Percentiles rank a stretch among this genome's conserved stretches.
These are phyloP conservation scores for Orbilia oligospora DNA, from an alignment of 2,329 filamentous ascomycete genomes.

Conservation along the genomic window DNA sequence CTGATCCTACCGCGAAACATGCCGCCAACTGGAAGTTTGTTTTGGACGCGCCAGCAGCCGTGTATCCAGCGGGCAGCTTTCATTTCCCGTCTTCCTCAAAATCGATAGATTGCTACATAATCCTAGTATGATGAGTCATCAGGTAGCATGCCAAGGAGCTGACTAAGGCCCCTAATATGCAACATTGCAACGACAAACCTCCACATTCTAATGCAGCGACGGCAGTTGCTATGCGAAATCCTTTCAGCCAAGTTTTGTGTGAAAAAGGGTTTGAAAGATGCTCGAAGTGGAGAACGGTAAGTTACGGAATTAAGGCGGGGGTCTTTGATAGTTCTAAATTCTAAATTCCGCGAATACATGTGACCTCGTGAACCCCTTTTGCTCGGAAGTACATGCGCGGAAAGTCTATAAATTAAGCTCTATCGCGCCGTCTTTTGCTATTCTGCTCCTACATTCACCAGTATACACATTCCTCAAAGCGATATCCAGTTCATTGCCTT, in stretches of 20 bases:
- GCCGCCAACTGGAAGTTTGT: slow-evolving; percentile 1
- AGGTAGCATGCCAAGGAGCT: slow-evolving; percentile 42
- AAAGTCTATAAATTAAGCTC: slow-evolving; percentile 58
- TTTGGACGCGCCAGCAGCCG: background rate
- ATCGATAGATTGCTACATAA: slow-evolving; percentile 48
- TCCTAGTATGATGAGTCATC: slow-evolving; percentile 45
- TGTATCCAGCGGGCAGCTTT: background rate
- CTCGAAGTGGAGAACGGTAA: background rate
- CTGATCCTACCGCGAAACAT: background rate
- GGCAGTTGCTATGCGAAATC: slow-evolving; percentile 31
- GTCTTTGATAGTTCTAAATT: background rate
- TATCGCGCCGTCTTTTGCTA: slow-evolving; percentile 33
- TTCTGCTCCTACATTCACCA: slow-evolving; percentile 15
- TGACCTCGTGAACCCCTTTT: slow-evolving; percentile 38
- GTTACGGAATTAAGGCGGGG: slow-evolving; percentile 40
- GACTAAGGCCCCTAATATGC: slow-evolving; percentile 40
- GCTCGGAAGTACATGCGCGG: background rate
- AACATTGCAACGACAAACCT: slow-evolving; percentile 45
- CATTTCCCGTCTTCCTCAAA: slow-evolving; percentile 7
- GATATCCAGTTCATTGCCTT: background rate
- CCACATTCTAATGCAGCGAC: slow-evolving; percentile 7
- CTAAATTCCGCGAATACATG: slow-evolving; percentile 37
- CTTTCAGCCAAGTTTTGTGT: slow-evolving; percentile 9
- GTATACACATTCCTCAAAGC: slow-evolving; percentile 14
- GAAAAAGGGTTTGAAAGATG: background rate